A percentile compares a stretch with the other conserved stretches of the same genome.
Evolutionary conservation across 2,329 filamentous ascomycete species (phyloP).

Genomic region (Fusarium verticillioides): DNA sequence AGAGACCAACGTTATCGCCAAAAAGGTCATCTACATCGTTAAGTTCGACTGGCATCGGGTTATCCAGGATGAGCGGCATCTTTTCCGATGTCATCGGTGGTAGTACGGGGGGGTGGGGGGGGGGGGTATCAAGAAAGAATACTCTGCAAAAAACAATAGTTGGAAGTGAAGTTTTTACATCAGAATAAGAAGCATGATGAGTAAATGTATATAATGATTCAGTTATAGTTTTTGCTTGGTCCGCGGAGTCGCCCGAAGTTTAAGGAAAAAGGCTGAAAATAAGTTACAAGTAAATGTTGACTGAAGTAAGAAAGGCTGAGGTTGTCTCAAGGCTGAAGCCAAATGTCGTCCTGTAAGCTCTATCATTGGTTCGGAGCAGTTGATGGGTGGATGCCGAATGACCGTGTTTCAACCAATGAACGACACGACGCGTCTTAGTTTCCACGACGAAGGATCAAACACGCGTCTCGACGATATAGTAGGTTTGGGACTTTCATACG

Average conservation of each 20-base stretch:
- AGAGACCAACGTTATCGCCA: conserved; percentile 73
- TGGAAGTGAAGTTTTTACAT: conserved; percentile 20
- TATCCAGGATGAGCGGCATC: conserved; percentile 58
- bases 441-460: not conserved
- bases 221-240: conserved; percentile 2
- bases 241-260: conserved; percentile 15
- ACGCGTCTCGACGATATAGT: not conserved
- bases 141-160: conserved; percentile 11
- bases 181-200: not conserved
- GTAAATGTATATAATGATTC: conserved; percentile 15
- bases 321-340: conserved; percentile 35
- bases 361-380: conserved; percentile 26
- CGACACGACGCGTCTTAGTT: conserved; percentile 12
- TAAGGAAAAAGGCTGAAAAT: conserved; percentile 15
- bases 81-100: conserved; percentile 51
- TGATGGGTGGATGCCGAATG: conserved; percentile 32
- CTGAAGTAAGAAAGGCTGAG: conserved; percentile 41
- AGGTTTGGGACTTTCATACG: not conserved
- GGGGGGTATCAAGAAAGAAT: conserved; percentile 34
- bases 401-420: conserved; percentile 23
- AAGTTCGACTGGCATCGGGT: conserved; percentile 60
- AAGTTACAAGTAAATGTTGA: conserved; percentile 3
- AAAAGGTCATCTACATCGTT: conserved; percentile 80
- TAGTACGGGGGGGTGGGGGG: conserved; percentile 13
- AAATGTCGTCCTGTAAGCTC: not conserved